These are phyloP conservation scores for Iris pallida DNA, from an alignment of 116 monocot genomes.

Conservation along the genomic window DNA sequence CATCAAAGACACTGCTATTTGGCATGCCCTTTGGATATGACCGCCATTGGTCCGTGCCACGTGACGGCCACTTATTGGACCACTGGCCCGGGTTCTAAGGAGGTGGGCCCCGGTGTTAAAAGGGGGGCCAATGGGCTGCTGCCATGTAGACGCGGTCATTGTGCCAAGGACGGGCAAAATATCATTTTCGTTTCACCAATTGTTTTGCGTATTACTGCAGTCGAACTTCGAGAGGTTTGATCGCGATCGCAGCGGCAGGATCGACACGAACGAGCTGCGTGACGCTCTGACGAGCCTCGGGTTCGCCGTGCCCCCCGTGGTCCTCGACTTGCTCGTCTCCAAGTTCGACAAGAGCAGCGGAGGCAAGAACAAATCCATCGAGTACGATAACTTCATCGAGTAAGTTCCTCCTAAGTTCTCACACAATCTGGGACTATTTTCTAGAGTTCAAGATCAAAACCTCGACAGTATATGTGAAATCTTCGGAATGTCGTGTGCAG, in stretches of 20 bases:
- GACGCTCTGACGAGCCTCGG: slow-evolving; percentile 90
- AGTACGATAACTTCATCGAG: slow-evolving; percentile 85
- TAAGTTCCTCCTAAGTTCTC: slow-evolving; percentile 19
- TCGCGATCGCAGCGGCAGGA: slow-evolving; percentile 87
- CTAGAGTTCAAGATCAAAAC: not conserved
- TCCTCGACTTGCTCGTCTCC: slow-evolving; percentile 76
- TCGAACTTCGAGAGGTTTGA: slow-evolving; percentile 85
- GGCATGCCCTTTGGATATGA: too few relatives aligned
- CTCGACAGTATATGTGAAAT: too few relatives aligned
- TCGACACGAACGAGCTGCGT: slow-evolving; percentile 62
- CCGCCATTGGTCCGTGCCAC: too few relatives aligned
- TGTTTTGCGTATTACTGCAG: slow-evolving; percentile 27
- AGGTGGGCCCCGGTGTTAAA: too few relatives aligned
- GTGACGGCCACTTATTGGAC: too few relatives aligned
- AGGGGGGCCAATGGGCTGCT: too few relatives aligned
- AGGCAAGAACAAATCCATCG: slow-evolving; percentile 62
- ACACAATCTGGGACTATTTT: not conserved
- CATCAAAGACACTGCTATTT: too few relatives aligned
- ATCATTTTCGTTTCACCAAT: too few relatives aligned
- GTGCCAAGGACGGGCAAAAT: too few relatives aligned
- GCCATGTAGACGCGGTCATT: too few relatives aligned
- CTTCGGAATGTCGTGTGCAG: slow-evolving; percentile 32
- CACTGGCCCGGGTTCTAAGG: too few relatives aligned
- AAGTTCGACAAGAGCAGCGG: slow-evolving; percentile 74
- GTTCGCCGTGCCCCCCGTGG: slow-evolving; percentile 60